Conservation (phyloP, 2,329 filamentous ascomycete species). For the Scleromitrula shiraiana region DNA sequence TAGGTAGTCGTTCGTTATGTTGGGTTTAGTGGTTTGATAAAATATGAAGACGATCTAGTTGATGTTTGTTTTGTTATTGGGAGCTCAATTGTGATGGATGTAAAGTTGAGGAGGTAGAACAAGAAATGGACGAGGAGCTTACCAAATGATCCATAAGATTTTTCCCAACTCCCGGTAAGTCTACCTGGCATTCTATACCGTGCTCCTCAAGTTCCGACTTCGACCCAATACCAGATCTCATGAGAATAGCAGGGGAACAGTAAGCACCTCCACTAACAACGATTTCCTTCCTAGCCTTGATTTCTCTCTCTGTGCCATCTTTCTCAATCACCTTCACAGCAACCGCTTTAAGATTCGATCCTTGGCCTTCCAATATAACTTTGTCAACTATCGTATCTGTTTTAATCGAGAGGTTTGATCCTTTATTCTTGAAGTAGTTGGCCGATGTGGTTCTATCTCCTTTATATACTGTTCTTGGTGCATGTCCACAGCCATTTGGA, state of each 20-base stretch:
- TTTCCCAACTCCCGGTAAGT: constrained; percentile 55
- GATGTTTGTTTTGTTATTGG: constrained; percentile 9
- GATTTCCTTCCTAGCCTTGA: constrained; percentile 39
- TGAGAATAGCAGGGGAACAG: constrained; percentile 40
- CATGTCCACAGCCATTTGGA: constrained; percentile 48
- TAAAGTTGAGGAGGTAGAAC: not conserved
- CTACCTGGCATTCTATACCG: constrained; percentile 43
- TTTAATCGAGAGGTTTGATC: constrained; percentile 33
- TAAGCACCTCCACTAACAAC: constrained; percentile 41
- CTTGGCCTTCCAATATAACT: constrained; percentile 36
- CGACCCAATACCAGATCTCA: constrained; percentile 39
- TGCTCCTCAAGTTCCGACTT: constrained; percentile 33
- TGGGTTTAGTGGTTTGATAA: constrained; percentile 46
- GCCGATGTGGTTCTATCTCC: constrained; percentile 45
- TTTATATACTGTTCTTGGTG: constrained; percentile 42
- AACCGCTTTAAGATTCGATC: constrained; percentile 35
- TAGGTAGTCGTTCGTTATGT: constrained; percentile 48
- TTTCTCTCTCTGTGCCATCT: constrained; percentile 32
- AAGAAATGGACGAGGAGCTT: constrained; percentile 6
- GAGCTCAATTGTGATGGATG: not conserved
- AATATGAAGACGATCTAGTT: constrained; percentile 51
- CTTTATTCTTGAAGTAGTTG: constrained; percentile 40
- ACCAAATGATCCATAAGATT: constrained; percentile 52
- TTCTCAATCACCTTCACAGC: constrained; percentile 38
- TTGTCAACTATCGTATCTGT: constrained; percentile 44